Base-by-base conservation (phyloP, 2,329 filamentous ascomycete genomes). In the Cordyceps farinosa region DNA sequence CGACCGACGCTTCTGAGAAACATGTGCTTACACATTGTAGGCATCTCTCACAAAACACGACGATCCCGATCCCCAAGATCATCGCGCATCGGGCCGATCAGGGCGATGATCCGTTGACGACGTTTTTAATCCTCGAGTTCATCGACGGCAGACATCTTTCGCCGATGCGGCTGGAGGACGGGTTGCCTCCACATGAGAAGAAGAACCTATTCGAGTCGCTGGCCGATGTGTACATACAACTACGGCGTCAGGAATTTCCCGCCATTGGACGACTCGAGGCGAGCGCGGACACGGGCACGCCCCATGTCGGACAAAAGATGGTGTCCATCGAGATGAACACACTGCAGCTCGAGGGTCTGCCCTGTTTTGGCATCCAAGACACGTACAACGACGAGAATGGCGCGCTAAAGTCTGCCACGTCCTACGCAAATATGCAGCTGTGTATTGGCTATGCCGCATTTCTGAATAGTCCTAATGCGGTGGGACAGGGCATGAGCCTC, bases 401-500 rank as follows among this genome's bases (percentile, higher is more conserved):
- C 7, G 10, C 9, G n/a, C 44, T 45, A 5, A 3, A 45, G n/a
- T 45, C 44, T 45, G 44, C 44, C 10, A 45, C 44, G 9, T 45
- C 44, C 27, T 45, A 45, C 27, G 27, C 44, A n/a, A 48, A 15
- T 13, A 65, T 66, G 64, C 48, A 44, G 27, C 34, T 64, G 30
- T n/a, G 61, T 13, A 56, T 65, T 34, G 56, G 58, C 4, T 57
- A 56, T n/a, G 63, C 61, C 50, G 64, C 65, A 3, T 65, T 67
- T 5, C 32, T 63, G 3, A 62, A 56, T 22, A 63, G 51, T 11
- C 57, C 51, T 32, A 64, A 48, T 27, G 55, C 38, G 3, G 29
- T 8, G 29, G n/a, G 4, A 2, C 2, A 8, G 9, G 29, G 32
- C 11, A 2, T 32, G 11, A 11, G 9, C 3, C 45, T 48, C 11